These are phyloP conservation scores for Metarhizium rileyi DNA, from an alignment of 2,329 filamentous ascomycete species.

Conservation along the genomic window DNA sequence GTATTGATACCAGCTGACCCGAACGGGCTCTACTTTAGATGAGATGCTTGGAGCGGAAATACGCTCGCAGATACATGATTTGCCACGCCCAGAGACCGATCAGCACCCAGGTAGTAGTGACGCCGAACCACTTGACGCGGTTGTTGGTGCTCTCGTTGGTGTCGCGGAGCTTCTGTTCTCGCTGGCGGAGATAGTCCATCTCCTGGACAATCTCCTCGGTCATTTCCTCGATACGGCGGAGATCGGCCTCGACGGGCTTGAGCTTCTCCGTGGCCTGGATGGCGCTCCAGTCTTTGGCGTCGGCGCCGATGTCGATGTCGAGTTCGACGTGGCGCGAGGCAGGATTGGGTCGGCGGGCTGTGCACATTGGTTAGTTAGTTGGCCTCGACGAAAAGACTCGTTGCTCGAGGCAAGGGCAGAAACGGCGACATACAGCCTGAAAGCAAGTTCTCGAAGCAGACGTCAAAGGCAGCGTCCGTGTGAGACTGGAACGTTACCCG, in stretches of 20 bases:
- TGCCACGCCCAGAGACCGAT: conserved; percentile 90
- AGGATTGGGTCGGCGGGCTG: conserved; percentile 30
- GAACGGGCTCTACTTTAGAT: conserved; percentile 18
- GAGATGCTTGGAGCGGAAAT: conserved; percentile 62
- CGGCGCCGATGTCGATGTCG: conserved; percentile 91
- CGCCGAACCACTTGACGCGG: conserved; percentile 96
- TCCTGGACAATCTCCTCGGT: conserved; percentile 80
- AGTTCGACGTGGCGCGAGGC: conserved; percentile 71
- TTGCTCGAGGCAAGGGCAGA: background rate
- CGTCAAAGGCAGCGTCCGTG: conserved; percentile 85
- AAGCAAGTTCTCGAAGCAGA: conserved; percentile 87
- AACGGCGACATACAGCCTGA: conserved; percentile 49
- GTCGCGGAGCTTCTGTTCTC: conserved; percentile 93
- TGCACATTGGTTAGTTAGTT: background rate
- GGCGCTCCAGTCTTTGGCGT: conserved; percentile 95
- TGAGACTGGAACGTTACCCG: conserved; percentile 91
- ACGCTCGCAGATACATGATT: conserved; percentile 92
- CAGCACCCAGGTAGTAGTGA: conserved; percentile 85
- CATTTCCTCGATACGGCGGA: conserved; percentile 85
- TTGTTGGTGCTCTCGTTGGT: conserved; percentile 99
- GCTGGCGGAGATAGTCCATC: conserved; percentile 86
- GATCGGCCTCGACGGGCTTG: conserved; percentile 90
- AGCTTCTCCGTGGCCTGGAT: conserved; percentile 96
- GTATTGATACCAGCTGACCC: background rate
- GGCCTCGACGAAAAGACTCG: background rate